Conservation (phyloP, 179 eudicot species). For the Dionaea muscipula region DNA sequence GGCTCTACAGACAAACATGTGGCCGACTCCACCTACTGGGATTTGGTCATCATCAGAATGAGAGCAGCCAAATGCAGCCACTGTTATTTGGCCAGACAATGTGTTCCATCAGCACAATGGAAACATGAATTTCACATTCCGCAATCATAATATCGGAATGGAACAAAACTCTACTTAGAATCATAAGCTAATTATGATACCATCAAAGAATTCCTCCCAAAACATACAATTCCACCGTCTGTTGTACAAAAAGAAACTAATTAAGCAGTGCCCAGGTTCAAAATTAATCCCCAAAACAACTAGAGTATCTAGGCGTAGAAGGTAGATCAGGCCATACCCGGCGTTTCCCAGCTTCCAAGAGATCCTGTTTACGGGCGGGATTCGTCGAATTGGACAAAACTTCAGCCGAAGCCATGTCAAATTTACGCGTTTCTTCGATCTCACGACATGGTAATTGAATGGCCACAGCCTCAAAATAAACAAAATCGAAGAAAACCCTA, state of each 20-base stretch:
- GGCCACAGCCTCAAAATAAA: conserved; percentile 48
- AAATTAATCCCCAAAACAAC: background rate
- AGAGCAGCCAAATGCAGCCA: background rate
- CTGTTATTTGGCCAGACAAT: background rate
- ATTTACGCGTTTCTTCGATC: conserved; percentile 9
- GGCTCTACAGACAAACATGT: no score
- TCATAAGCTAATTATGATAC: background rate
- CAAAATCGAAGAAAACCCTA: background rate
- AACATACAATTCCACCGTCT: background rate
- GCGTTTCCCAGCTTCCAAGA: conserved; percentile 74
- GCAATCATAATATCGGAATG: background rate
- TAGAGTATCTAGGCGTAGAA: background rate
- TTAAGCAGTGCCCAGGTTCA: background rate
- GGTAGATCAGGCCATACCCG: conserved; percentile 29
- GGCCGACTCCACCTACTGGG: background rate
- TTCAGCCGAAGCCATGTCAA: conserved; percentile 55
- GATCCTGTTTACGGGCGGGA: conserved; percentile 47
- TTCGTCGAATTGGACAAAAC: conserved; percentile 22
- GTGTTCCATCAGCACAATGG: background rate
- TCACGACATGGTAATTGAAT: conserved; percentile 26
- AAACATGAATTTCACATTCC: background rate
- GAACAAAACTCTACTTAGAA: background rate
- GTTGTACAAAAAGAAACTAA: background rate
- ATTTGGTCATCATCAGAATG: background rate
- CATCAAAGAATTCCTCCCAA: background rate